Base-by-base conservation (phyloP, 768 basidiomycete genomes). In the Tulasnella sp. region DNA sequence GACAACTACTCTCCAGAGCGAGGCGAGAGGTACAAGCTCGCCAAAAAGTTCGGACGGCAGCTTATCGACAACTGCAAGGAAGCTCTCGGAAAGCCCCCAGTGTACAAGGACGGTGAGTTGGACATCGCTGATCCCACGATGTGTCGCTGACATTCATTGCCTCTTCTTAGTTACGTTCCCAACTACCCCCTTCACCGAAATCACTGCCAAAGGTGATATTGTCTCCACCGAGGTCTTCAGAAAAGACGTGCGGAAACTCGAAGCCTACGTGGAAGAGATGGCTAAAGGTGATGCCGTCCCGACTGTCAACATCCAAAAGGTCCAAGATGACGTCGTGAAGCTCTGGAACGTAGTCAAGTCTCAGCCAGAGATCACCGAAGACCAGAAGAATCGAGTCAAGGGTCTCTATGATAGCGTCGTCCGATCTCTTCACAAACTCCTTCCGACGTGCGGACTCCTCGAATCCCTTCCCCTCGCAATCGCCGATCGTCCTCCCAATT, bases 261-360 rank as follows among this genome's bases (percentile, higher is more conserved):
- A 99, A 84, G 94, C 95, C 1, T 99, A 99, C 80, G 97, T 94
- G 74, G 91, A 96, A 80, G 96, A 99, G 84, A 99, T 99, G 97
- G 95, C 97, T 1, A 94, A 92, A 77, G 93, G 95, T 2, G 94
- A 96, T 81, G 90, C 92, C 7, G 92, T 94, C 71, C 89, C 93
- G 2, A 88, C 88, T 29, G 89, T 96, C 82, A 98, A 99, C 84
- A 93, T 97, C 77, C 93, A 97, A 85, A 99, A 99, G 85, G 95
- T 99, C 64, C 96, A 99, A 81, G 93, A 96, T 54, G 96, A 99
- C 79, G 94, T 99, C 69, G 87, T 95, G 75, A 98, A 97, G 82
- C 88, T 99, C 3, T 99, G 97, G 96, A 95, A 91, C 74, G 91
- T 98, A 77, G 96, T 99, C 81, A 97, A 96, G 84, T 91, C 93